These are phyloP conservation scores for Galerina sulciceps DNA, from an alignment of 768 basidiomycete genomes.

Conservation along the genomic window DNA sequence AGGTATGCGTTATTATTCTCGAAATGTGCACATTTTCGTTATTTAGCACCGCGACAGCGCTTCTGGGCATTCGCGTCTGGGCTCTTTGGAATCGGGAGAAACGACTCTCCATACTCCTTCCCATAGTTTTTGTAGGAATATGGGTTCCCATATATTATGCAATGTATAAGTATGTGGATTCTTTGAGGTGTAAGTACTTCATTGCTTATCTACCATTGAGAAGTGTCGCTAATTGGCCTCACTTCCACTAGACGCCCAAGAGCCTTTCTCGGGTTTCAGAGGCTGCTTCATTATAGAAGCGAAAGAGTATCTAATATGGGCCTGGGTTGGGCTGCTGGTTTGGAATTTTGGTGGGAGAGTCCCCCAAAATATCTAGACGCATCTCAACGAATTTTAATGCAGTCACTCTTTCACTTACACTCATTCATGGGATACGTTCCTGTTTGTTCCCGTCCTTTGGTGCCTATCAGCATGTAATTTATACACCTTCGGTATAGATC, in stretches of 20 bases:
- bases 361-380: not conserved
- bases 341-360: constrained; percentile 4
- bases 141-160: constrained; percentile 3
- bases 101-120: not conserved
- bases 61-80: constrained; percentile 7
- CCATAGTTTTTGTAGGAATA: not conserved
- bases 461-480: not conserved
- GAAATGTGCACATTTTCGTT: not conserved
- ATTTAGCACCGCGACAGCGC: not conserved
- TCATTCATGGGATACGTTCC: not conserved
- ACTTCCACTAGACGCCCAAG: not conserved
- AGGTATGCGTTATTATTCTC: not conserved
- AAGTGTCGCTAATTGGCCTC: not conserved
- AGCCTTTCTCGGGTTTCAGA: not conserved
- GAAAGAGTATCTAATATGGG: not conserved
- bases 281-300: constrained; percentile 2
- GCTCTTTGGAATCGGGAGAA: constrained; percentile 10
- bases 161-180: constrained; percentile 6
- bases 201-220: too few relatives aligned
- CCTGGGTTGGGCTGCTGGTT: constrained; percentile 1
- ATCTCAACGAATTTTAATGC: not conserved
- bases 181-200: constrained; percentile 5
- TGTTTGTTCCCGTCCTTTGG: not conserved
- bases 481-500: not conserved
- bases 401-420: constrained; percentile 1